Conservation (phyloP, 768 basidiomycete species). For the Asterophora parasitica region DNA sequence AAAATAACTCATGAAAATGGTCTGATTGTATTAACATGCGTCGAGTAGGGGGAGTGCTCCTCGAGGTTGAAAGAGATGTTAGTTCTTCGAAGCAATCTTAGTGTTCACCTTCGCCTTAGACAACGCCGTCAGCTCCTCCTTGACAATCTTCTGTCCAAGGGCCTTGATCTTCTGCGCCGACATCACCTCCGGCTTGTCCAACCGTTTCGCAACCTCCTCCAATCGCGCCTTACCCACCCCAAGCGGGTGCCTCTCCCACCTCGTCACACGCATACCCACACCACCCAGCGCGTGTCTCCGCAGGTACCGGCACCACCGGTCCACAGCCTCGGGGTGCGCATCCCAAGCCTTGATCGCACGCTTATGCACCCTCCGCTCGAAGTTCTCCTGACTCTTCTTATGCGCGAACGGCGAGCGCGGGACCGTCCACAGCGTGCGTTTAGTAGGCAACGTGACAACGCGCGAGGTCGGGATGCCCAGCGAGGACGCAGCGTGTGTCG, state of each 20-base stretch:
- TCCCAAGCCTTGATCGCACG: slow-evolving; percentile 90
- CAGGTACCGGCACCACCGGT: slow-evolving; percentile 78
- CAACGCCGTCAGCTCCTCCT: slow-evolving; percentile 19
- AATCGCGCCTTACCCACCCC: slow-evolving; percentile 34
- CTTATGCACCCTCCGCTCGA: slow-evolving; percentile 79
- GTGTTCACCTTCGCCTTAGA: background rate
- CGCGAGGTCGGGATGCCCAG: slow-evolving; percentile 76
- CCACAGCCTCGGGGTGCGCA: slow-evolving; percentile 71
- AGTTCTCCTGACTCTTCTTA: slow-evolving; percentile 96
- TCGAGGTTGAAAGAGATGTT: background rate
- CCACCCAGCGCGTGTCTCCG: slow-evolving; percentile 72
- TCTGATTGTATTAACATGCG: too few relatives aligned
- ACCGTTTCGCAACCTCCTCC: slow-evolving; percentile 18
- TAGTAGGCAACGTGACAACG: slow-evolving; percentile 62
- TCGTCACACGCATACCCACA: slow-evolving; percentile 79
- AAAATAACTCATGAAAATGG: too few relatives aligned
- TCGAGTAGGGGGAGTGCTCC: too few relatives aligned
- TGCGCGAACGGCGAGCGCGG: slow-evolving; percentile 81
- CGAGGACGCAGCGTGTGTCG: slow-evolving; percentile 76
- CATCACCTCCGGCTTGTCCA: slow-evolving; percentile 19
- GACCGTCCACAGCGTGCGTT: slow-evolving; percentile 83
- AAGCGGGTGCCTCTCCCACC: slow-evolving; percentile 65
- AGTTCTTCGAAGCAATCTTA: background rate
- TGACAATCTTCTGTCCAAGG: slow-evolving; percentile 28
- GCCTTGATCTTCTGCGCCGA: slow-evolving; percentile 21